Evolutionary conservation across 257 asterid genomes (phyloP), one percentile per base, ranked within the genome.

Genomic region (Leonotis leonurus): DNA sequence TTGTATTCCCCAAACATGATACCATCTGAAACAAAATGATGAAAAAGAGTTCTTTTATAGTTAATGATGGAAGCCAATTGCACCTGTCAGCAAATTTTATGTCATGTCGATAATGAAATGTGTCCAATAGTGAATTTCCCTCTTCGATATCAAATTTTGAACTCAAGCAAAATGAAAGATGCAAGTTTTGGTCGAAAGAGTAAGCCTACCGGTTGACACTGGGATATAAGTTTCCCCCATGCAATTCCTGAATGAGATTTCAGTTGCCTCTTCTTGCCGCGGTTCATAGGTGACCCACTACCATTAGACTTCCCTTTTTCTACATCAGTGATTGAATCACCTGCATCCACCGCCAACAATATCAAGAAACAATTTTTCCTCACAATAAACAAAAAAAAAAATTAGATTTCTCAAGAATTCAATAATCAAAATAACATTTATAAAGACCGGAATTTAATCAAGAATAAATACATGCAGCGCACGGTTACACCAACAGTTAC

Each of bases 161-260:
- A 48, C 66, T 12, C 60, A 17, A 56, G 52, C 48, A 53, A 51
- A 8, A 50, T 62, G 27, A 46, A 6, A 45, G 26, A 59, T 30
- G 50, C 10, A 11, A 37, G 56, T 40, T 41, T 33, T 21, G 56
- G 46, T 16, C 24, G 35, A 56, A 39, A 59, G 22, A 24, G 51
- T 60, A 56, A 71, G 44, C 80, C 60, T 52, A 91, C 98, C 95
- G 73, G 90, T 16, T 95, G 70, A 60, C 75, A 83, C 89, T 86
- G 93, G 3, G 98, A 92, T 51, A 92, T 79, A 74, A 92, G 96
- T 71, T 78, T 84, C 32, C 97, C 98, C 98, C 98, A 92, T 71
- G 95, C 89, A 77, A 36, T 77, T 60, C 80, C 93, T 8, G 64
- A 56, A 71, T 69, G 73, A 5, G 83, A 45, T 72, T 80, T 83